A percentile compares a stretch with the other conserved stretches of the same genome.
phyloP scores from a whole-genome alignment of 257 asterid species.

The Rubia yunnanensis region DNA sequence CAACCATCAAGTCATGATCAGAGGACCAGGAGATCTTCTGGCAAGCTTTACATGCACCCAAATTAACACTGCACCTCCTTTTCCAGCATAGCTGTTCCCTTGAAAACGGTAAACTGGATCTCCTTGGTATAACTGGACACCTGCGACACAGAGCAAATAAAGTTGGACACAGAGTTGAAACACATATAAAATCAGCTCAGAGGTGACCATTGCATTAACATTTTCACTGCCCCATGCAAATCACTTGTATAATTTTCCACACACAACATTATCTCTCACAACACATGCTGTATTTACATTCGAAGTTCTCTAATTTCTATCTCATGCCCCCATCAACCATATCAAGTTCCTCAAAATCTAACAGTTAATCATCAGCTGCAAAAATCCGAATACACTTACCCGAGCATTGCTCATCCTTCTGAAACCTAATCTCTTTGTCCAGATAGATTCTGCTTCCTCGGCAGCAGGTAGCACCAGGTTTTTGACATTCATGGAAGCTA shows the following conservation, averaged over 20 bases:
- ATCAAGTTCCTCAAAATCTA: neutral
- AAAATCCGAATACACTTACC: conserved; percentile 34
- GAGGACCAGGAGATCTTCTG: conserved; percentile 2
- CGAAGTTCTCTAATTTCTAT: neutral
- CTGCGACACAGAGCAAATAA: conserved; percentile 26
- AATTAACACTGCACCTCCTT: conserved; percentile 48
- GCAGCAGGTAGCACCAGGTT: conserved; percentile 94
- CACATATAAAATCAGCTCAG: neutral
- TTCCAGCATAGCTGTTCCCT: conserved; percentile 80
- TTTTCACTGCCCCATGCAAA: neutral
- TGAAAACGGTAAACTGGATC: conserved; percentile 67
- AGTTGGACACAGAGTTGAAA: neutral
- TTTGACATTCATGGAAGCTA: conserved; percentile 67
- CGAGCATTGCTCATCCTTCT: conserved; percentile 65
- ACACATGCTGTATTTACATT: neutral
- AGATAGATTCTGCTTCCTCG: conserved; percentile 93
- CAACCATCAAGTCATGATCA: neutral
- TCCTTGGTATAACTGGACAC: conserved; percentile 66
- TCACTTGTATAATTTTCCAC: neutral
- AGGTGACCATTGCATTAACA: neutral
- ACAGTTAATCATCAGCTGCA: neutral
- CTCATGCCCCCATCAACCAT: neutral
- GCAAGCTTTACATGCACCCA: neutral
- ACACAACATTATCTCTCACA: neutral
- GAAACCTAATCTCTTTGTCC: conserved; percentile 92